These are phyloP conservation scores for Candida quercuum DNA, from an alignment of 805 yeast species.

Conservation along the genomic window DNA sequence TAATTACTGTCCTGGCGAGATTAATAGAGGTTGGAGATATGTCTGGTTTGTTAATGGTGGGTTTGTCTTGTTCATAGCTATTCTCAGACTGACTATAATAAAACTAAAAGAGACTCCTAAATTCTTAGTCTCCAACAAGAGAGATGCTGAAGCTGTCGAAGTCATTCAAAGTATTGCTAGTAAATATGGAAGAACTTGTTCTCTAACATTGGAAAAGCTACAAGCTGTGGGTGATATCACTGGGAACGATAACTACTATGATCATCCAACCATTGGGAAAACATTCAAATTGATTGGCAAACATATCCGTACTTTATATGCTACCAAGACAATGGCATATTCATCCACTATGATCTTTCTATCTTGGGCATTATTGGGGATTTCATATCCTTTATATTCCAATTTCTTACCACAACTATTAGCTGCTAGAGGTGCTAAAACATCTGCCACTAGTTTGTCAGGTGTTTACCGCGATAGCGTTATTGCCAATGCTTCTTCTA, in stretches of 20 bases:
- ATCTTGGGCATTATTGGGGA: constrained; percentile 50
- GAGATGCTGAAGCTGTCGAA: constrained; percentile 42
- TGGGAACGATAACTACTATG: constrained; percentile 20
- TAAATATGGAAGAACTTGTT: constrained; percentile 34
- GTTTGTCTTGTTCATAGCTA: constrained; percentile 39
- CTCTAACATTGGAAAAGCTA: constrained; percentile 42
- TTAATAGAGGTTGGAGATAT: constrained; percentile 56
- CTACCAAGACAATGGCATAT: constrained; percentile 31
- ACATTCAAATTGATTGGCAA: constrained; percentile 25
- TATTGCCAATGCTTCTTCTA: constrained; percentile 37
- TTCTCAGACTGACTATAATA: constrained; percentile 38
- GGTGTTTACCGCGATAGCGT: constrained; percentile 43
- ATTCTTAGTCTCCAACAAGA: constrained; percentile 42
- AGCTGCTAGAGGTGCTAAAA: constrained; percentile 41
- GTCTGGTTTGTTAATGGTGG: constrained; percentile 47
- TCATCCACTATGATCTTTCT: constrained; percentile 36
- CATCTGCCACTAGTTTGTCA: constrained; percentile 32
- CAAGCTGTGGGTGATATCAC: constrained; percentile 37
- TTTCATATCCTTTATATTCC: constrained; percentile 46
- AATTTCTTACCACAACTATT: constrained; percentile 47
- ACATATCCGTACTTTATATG: constrained; percentile 40
- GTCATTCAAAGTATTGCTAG: constrained; percentile 39
- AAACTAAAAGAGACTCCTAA: constrained; percentile 48
- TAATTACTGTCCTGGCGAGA: constrained; percentile 33
- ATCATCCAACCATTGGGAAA: constrained; percentile 23